phyloP scores from a whole-genome alignment of 352 stramenopile genomes.

The Phytophthora rubi region DNA sequence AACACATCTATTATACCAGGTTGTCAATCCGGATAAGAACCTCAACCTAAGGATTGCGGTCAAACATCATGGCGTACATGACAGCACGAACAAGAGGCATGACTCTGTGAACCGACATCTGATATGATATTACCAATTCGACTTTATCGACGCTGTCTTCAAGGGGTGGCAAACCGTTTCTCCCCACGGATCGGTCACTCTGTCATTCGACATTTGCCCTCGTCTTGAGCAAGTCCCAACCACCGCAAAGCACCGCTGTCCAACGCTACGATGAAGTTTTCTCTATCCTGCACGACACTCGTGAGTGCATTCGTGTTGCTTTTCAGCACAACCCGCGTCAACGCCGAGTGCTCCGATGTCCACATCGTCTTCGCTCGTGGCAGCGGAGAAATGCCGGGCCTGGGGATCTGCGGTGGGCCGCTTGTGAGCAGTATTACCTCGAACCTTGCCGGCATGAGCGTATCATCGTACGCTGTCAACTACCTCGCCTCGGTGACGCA shows the following conservation, averaged over 20 bases:
- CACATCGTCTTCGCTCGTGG: constrained; percentile 29
- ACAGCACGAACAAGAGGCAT: too few species aligned
- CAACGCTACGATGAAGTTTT: constrained; percentile 8
- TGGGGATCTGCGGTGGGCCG: constrained; percentile 32
- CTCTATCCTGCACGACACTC: not conserved
- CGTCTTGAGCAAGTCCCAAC: constrained; percentile 1
- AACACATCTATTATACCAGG: too few species aligned
- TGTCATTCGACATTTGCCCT: constrained; percentile 8
- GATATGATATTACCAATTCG: too few species aligned
- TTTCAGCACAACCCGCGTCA: not conserved
- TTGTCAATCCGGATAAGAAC: too few species aligned
- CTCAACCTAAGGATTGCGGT: too few species aligned
- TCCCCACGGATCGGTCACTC: too few species aligned
- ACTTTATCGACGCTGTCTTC: too few species aligned
- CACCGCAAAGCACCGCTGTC: not conserved
- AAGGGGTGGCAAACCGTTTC: too few species aligned
- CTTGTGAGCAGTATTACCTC: constrained; percentile 24
- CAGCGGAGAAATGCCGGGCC: constrained; percentile 27
- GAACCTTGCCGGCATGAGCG: constrained; percentile 24
- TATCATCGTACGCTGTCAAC: constrained; percentile 36
- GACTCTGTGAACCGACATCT: too few species aligned
- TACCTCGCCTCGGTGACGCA: constrained; percentile 29
- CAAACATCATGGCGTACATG: too few species aligned
- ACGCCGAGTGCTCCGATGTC: constrained; percentile 20
- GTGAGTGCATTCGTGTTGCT: not conserved